Evolutionary conservation across 164 flowering plant genomes (phyloP), one percentile per base, ranked within the genome.

Genomic region (Dillenia turbinata): DNA sequence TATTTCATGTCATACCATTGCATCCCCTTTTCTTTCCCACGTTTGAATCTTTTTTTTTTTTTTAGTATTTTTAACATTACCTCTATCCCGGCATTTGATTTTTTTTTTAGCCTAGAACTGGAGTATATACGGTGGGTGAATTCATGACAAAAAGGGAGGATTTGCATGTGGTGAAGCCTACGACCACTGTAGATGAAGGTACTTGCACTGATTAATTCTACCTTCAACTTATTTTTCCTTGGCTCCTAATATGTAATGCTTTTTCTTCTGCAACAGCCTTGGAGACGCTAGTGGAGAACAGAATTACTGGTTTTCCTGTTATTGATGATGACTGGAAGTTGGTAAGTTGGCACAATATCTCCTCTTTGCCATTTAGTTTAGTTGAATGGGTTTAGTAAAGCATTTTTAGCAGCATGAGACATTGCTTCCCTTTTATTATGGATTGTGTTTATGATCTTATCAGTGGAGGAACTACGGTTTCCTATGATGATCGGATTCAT

Each of bases 301-400:
- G 94, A 71, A 85, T 93, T 68, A 88, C 97, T 67, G 98, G 98
- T 57, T 90, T 90, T 73, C 98, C 98, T 44, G 98, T 93, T 70
- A 75, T 93, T 68, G 89, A 87, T 61, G 97, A 90, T 56, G 80
- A 90, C 66, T 93, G 98, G 98, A 83, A 87, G 57, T 73, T 93
- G 93, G 98, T 89, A 76, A 53, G 70, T 61, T 53, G 49, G 55
- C 1, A 5, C 40, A 33, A 0, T 33, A 33, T 33, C 40, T 33
- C 7, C 7, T 33, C 40, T 33, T 33, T 33, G 40, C 40, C 7
- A 5, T 33, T 33, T 33, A 33, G 7, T 4, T 4, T 33, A 33
- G 40, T 33, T 33, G 40, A 33, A 33, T 5, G 40, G 40, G 5
- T 33, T 33, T 4, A 33, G 7, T 5, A 33, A 33, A 33, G 40